These are phyloP conservation scores for Rubroboletus pulcherrimus DNA, from an alignment of 768 basidiomycete genomes.

Conservation along the genomic window DNA sequence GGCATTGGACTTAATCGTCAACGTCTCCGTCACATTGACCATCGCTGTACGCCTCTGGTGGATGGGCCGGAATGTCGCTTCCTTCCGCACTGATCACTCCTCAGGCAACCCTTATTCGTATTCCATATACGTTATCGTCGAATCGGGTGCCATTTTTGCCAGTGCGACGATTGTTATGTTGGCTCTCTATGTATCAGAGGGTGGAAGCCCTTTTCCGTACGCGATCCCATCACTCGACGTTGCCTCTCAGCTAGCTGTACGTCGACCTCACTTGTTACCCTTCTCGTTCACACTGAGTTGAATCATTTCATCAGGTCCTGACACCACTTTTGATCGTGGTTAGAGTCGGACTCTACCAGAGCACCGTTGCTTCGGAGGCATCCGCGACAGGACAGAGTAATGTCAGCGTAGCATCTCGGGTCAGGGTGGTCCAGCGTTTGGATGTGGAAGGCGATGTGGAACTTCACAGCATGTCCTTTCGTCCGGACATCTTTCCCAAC, in stretches of 20 bases:
- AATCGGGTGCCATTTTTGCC: slow-evolving; percentile 20
- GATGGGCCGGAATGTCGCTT: slow-evolving; percentile 8
- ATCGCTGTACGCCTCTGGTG: slow-evolving; percentile 22
- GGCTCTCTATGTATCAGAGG: slow-evolving; percentile 8
- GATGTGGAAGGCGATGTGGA: not conserved
- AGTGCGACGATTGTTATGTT: slow-evolving; percentile 16
- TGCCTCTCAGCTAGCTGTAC: slow-evolving; percentile 17
- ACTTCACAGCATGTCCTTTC: not conserved
- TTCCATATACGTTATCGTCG: slow-evolving; percentile 17
- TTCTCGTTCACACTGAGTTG: not conserved
- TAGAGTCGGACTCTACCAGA: slow-evolving; percentile 9
- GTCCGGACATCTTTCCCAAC: not conserved
- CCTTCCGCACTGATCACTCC: slow-evolving; percentile 1
- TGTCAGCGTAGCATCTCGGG: not conserved
- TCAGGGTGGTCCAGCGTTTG: not conserved
- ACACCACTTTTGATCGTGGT: slow-evolving; percentile 20
- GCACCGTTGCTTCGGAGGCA: not conserved
- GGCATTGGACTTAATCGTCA: slow-evolving; percentile 21
- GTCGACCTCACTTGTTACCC: not conserved
- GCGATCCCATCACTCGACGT: slow-evolving; percentile 15
- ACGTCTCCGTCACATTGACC: slow-evolving; percentile 19
- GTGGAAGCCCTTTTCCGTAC: slow-evolving; percentile 10
- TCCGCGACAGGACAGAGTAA: not conserved
- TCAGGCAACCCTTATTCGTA: slow-evolving; percentile 8
- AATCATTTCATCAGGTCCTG: slow-evolving; percentile 2